These are phyloP conservation scores for Euclidium syriacum DNA, from an alignment of 345 rosid species.

Conservation along the genomic window DNA sequence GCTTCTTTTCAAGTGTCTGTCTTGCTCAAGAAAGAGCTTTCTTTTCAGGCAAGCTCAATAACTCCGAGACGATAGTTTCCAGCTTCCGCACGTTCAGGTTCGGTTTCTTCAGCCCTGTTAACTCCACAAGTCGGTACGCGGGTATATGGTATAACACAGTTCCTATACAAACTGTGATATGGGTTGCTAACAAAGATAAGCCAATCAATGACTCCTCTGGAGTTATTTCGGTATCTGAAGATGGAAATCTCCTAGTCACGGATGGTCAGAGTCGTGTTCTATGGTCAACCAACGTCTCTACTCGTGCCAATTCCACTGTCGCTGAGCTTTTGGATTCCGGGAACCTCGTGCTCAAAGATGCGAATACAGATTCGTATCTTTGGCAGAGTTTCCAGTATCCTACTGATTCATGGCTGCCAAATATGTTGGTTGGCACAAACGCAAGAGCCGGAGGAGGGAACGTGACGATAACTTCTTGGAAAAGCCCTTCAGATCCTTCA, in stretches of 20 bases:
- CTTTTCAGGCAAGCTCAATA: conserved; percentile 9
- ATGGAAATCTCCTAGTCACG: conserved; percentile 44
- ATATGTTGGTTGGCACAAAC: conserved; percentile 36
- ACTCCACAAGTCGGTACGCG: conserved; percentile 35
- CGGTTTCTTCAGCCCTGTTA: conserved; percentile 51
- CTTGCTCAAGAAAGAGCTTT: conserved; percentile 18
- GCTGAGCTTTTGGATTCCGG: conserved; percentile 51
- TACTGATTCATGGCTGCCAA: conserved; percentile 28
- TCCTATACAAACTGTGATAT: conserved; percentile 26
- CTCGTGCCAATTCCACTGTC: conserved; percentile 13
- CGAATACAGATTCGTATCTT: background rate
- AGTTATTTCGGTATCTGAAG: conserved; percentile 28
- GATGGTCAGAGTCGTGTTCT: conserved; percentile 34
- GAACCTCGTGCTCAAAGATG: conserved; percentile 42
- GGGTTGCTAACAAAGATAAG: conserved; percentile 53
- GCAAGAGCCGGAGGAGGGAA: conserved; percentile 24
- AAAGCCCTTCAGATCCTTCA: conserved; percentile 49
- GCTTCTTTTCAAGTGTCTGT: background rate
- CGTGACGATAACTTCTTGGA: conserved; percentile 43
- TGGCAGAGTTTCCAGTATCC: conserved; percentile 64
- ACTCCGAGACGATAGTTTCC: conserved; percentile 30
- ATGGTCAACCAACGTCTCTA: conserved; percentile 50
- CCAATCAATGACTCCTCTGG: conserved; percentile 47
- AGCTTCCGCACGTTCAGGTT: conserved; percentile 31
- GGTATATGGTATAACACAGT: conserved; percentile 46